Evolutionary conservation across 805 yeast species (phyloP), one percentile per base, ranked within the genome.

Genomic region (Candida railenensis): DNA sequence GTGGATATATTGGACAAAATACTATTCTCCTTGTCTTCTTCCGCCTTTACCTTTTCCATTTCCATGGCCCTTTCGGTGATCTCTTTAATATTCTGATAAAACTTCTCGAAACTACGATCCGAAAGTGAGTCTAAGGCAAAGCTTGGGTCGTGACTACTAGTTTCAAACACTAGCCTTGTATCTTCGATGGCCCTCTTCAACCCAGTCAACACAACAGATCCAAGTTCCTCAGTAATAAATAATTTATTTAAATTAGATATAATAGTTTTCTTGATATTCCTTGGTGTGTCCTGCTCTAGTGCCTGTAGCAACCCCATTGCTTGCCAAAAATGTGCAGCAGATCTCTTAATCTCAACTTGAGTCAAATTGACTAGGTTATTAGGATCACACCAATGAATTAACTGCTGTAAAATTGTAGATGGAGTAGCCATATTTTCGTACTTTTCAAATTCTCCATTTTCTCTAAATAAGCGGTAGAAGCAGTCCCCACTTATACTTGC

Each of bases 351-450:
- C 1, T 67, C 76, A 2, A 67, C 78, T 4, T 71, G 70, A 1
- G 71, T 54, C 37, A 69, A 65, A 48, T 78, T 76, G 2, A 82
- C 89, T 7, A 84, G 66, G 51, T 82, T 79, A 38, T 69, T 66
- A 4, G 96, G 96, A 60, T 89, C 92, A 16, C 96, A 85, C 96
- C 97, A 89, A 56, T 82, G 81, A 20, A 86, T 70, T 40, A 92
- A 64, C 55, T 88, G 96, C 52, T 83, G 89, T 28, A 85, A 66
- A 2, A 87, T 78, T 8, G 71, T 69, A 11, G 74, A 66, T 0
- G 89, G 85, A 3, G 69, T 56, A 11, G 63, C 53, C 34, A 67
- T 38, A 20, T 66, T 66, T 7, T 65, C 66, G 12, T 54, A 57
- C 22, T 63, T 63, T 18, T 67, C 60, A 25, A 74, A 73, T 38